Evolutionary conservation across 192 early-diverging fungal species (phyloP).

Genomic region (Coemansia sp.): DNA sequence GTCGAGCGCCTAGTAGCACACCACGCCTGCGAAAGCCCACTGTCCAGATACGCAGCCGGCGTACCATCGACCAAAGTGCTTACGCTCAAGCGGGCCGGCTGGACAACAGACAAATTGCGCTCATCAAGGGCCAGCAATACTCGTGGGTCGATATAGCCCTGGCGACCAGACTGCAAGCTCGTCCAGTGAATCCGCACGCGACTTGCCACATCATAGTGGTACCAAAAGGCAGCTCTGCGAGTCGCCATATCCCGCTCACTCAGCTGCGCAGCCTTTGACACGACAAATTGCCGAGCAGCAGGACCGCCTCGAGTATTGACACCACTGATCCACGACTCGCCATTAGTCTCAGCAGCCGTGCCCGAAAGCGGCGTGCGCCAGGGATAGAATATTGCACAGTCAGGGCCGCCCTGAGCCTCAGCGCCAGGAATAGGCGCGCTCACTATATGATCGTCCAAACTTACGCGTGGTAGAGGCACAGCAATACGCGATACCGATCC

Average conservation of each 20-base stretch:
- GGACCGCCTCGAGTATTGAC: neutral
- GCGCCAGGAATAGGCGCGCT: slow-evolving; percentile 35
- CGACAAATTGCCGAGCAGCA: slow-evolving; percentile 36
- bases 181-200: slow-evolving; percentile 42
- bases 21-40: slow-evolving; percentile 9
- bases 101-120: slow-evolving; percentile 10
- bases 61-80: slow-evolving; percentile 11
- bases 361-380: slow-evolving; percentile 27
- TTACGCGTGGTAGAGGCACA: slow-evolving; percentile 33
- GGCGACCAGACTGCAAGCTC: slow-evolving; percentile 22
- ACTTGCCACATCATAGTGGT: slow-evolving; percentile 26
- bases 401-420: slow-evolving; percentile 43
- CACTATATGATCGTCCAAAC: neutral
- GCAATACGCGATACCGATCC: slow-evolving; percentile 22
- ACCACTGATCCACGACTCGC: slow-evolving; percentile 21
- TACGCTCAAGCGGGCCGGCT: slow-evolving; percentile 15
- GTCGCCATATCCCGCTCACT: slow-evolving; percentile 6
- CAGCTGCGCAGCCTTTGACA: slow-evolving; percentile 22
- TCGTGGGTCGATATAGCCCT: slow-evolving; percentile 40
- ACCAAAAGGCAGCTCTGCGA: slow-evolving; percentile 33
- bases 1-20: slow-evolving; percentile 2
- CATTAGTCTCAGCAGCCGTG: neutral
- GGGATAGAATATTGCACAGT: slow-evolving; percentile 31
- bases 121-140: slow-evolving; percentile 15
- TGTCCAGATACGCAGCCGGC: slow-evolving; percentile 8